Conservation (phyloP, 768 basidiomycete genomes). For the Pleurotus citrinopileatus region DNA sequence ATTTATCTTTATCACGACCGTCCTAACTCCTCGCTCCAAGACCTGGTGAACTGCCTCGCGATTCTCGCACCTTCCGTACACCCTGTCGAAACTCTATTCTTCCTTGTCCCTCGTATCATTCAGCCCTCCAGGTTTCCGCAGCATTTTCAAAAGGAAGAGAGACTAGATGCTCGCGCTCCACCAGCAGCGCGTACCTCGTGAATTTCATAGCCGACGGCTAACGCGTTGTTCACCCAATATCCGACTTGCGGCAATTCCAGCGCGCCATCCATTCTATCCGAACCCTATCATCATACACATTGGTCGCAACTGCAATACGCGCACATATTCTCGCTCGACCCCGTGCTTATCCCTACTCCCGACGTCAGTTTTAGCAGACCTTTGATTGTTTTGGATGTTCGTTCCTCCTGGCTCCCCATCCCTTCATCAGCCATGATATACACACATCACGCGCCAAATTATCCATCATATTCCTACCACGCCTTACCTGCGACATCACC, state of each 20-base stretch:
- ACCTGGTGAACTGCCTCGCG: background rate
- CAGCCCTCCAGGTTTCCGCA: background rate
- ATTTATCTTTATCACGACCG: background rate
- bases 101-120: background rate
- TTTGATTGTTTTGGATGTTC: background rate
- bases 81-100: background rate
- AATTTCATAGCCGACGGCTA: background rate
- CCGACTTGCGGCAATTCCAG: background rate
- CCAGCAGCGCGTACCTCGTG: background rate
- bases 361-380: no score
- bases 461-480: background rate
- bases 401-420: background rate
- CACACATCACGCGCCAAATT: background rate
- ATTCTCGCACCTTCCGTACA: background rate
- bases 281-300: no score
- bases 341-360: no score
- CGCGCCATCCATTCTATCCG: no score
- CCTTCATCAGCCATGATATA: no score
- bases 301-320: no score
- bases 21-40: background rate
- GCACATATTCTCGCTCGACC: no score
- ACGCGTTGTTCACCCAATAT: background rate
- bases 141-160: background rate
- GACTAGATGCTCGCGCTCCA: background rate
- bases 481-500: background rate